Percentiles rank a stretch among this genome's conserved stretches.
These are phyloP conservation scores for Exutisphaerella laricina DNA, from an alignment of 2,329 filamentous ascomycete species.

Conservation along the genomic window DNA sequence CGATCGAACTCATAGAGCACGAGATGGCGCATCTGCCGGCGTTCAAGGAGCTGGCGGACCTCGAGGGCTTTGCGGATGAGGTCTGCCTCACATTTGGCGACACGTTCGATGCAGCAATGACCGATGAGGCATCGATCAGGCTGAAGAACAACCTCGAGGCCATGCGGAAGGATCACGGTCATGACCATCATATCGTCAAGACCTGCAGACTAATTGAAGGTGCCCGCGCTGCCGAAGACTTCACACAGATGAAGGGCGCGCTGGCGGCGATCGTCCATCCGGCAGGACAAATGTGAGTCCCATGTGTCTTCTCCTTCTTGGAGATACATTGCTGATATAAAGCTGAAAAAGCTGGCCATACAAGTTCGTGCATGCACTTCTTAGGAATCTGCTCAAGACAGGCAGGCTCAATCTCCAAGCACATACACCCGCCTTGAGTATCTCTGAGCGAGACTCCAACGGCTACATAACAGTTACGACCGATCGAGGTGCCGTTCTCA, in stretches of 20 bases:
- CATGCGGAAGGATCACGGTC: constrained; percentile 28
- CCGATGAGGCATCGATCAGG: constrained; percentile 29
- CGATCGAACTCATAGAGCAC: constrained; percentile 28
- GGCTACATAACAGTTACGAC: constrained; percentile 25
- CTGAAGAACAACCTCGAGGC: constrained; percentile 27
- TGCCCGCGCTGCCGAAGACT: constrained; percentile 25
- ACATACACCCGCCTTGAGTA: constrained; percentile 23
- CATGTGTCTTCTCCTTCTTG: no score
- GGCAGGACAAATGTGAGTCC: constrained; percentile 23
- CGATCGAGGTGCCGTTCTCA: constrained; percentile 15
- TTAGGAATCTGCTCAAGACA: constrained; percentile 17
- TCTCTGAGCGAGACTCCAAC: constrained; percentile 23
- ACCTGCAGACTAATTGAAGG: constrained; percentile 22
- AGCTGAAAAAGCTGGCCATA: constrained; percentile 23
- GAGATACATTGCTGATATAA: background rate
- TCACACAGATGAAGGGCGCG: constrained; percentile 32
- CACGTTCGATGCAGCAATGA: constrained; percentile 34
- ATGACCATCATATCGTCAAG: constrained; percentile 28
- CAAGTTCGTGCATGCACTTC: constrained; percentile 25
- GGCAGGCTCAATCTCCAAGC: constrained; percentile 26
- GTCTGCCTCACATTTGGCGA: constrained; percentile 29
- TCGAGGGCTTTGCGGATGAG: constrained; percentile 27
- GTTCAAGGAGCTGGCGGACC: constrained; percentile 17
- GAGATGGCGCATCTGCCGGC: constrained; percentile 27
- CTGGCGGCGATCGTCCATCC: constrained; percentile 30